Evolutionary conservation across 2,329 filamentous ascomycete genomes (phyloP), one percentile per base, ranked within the genome.

Genomic region (Furcasterigmium furcatum): DNA sequence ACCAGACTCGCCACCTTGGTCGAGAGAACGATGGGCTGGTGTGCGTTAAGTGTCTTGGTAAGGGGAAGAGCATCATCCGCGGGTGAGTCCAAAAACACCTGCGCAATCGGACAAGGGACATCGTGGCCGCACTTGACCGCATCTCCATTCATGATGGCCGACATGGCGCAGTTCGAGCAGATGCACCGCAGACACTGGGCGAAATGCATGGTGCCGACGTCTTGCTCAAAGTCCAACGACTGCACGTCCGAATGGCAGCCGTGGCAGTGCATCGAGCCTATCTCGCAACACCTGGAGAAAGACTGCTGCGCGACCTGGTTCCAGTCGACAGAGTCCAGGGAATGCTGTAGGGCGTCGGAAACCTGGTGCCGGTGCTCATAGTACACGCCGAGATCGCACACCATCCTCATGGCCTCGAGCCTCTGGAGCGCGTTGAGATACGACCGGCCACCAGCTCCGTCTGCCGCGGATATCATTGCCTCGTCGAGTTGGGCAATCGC

Each of bases 361-460:
- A 47, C 48, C 10, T 55, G 52, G 9, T 67, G 58, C n/a, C 65
- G 55, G 4, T 45, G 44, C 4, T 58, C 54, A 22, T 73, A 74
- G n/a, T 62, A 53, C 0, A 70, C 42, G 0, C 75, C 74, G 1
- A 76, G 53, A 38, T 76, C 69, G 29, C 74, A 77, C 4, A 76
- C 56, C 14, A 74, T 55, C 1, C 73, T 58, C 45, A 77, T 53
- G 0, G 61, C 57, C 22, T 77, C 68, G 24, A 78, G 72, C 35
- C 65, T 61, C 46, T 73, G 66, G 1, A 77, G 49, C 1, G 68
- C 65, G 36, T 72, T 75, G 9, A 67, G 57, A 38, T 65, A 73
- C 1, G 25, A 32, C 9, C 18, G 6, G 0, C 57, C 48, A 0
- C 52, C 52, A 1, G 47, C 38, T 0, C 43, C 36, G 0, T 38